Evolutionary conservation across 2,329 filamentous ascomycete species (phyloP).

Genomic region (Phoma herbarum): DNA sequence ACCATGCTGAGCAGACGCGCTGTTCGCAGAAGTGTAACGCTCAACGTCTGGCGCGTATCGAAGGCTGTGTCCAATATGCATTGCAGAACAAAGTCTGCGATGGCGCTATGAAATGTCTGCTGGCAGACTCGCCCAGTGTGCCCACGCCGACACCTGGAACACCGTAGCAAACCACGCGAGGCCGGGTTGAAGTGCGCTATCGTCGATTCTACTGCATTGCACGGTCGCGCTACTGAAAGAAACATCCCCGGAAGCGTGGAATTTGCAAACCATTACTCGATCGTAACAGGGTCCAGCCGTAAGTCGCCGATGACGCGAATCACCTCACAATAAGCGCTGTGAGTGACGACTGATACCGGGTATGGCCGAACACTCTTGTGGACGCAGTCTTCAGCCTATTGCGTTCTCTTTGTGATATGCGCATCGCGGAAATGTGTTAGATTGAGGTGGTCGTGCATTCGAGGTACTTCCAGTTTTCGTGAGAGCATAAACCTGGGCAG

Average conservation of each 20-base stretch:
- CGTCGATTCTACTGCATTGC: slow-evolving; percentile 10
- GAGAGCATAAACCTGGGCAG: neutral
- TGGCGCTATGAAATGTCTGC: slow-evolving; percentile 20
- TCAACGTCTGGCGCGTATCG: slow-evolving; percentile 25
- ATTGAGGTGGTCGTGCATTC: neutral
- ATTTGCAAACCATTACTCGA: slow-evolving; percentile 49
- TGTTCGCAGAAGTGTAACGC: neutral
- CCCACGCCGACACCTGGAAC: slow-evolving; percentile 9
- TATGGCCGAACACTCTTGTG: slow-evolving; percentile 7
- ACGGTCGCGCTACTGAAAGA: slow-evolving; percentile 23
- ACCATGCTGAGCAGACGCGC: slow-evolving; percentile 4
- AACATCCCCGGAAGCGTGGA: slow-evolving; percentile 25
- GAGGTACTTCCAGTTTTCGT: neutral
- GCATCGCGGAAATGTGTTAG: neutral
- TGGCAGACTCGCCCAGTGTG: slow-evolving; percentile 4
- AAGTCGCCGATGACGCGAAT: slow-evolving; percentile 21
- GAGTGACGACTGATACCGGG: slow-evolving; percentile 4
- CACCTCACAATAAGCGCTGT: slow-evolving; percentile 7
- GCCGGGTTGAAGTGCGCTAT: slow-evolving; percentile 19
- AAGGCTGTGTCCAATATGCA: slow-evolving; percentile 22
- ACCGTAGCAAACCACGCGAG: slow-evolving; percentile 11
- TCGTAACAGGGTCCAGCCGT: slow-evolving; percentile 34
- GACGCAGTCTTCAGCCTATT: neutral
- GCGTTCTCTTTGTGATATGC: neutral
- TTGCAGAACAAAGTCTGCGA: slow-evolving; percentile 18